Conservation (phyloP, 2,329 filamentous ascomycete species). For the Talaromyces rugulosus region DNA sequence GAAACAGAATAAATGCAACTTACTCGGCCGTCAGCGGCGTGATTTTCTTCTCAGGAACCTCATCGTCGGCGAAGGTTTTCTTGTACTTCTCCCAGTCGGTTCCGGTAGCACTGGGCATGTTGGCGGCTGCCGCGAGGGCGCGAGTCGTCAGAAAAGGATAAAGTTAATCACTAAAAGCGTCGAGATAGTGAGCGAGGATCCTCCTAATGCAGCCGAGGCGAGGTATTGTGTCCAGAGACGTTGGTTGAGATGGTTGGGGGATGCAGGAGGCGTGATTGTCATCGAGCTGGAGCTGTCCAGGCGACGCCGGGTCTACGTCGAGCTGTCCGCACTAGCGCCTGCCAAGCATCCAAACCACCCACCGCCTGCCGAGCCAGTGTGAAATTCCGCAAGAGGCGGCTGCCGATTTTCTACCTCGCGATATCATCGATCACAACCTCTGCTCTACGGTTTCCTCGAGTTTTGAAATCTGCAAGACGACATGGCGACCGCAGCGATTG, state of each 20-base stretch:
- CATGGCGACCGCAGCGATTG: conserved; percentile 48
- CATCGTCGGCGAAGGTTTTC: conserved; percentile 95
- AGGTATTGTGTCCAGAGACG: background rate
- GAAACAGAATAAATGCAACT: conserved; percentile 29
- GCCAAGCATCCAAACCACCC: conserved; percentile 32
- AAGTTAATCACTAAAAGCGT: background rate
- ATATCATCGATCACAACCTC: conserved; percentile 6
- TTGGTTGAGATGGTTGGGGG: background rate
- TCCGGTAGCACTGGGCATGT: conserved; percentile 90
- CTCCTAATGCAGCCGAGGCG: background rate
- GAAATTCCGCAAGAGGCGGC: conserved; percentile 30
- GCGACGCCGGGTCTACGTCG: conserved; percentile 22
- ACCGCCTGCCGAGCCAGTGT: conserved; percentile 33
- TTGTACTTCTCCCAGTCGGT: conserved; percentile 97
- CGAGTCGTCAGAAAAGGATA: background rate
- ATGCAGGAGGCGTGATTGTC: conserved; percentile 6
- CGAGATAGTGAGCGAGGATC: background rate
- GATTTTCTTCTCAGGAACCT: conserved; percentile 99
- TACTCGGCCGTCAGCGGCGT: conserved; percentile 95
- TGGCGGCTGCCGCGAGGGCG: conserved; percentile 30
- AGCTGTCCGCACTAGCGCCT: conserved; percentile 35
- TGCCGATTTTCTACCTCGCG: conserved; percentile 15
- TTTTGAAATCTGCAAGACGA: conserved; percentile 28
- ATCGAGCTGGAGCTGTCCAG: conserved; percentile 23
- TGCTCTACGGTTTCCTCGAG: conserved; percentile 19